Base-by-base conservation (phyloP, 768 basidiomycete species). In the Tylopilus sp. region DNA sequence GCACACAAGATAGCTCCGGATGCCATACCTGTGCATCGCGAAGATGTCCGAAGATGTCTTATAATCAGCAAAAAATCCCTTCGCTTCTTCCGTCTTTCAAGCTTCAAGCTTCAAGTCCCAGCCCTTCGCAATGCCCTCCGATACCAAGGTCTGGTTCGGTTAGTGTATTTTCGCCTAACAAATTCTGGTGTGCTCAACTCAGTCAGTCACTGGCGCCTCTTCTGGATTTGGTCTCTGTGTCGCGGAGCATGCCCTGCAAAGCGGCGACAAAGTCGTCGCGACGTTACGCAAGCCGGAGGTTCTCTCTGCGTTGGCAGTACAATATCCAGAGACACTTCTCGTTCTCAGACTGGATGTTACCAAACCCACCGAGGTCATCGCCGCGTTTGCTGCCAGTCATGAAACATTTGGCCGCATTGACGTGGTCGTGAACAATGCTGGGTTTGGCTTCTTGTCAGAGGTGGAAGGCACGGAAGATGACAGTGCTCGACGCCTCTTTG, bases 291-390 rank as follows among this genome's bases (percentile, higher is more conserved):
- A 63, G 48, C 75, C 74, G 7, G 65, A 58, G 16, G 61, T 53
- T 26, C 62, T 77, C 26, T 50, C 57, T 19, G 65, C 68, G 17
- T 65, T 71, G 16, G 49, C 53, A 1, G 41, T 45, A 1, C 26
- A 65, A 22, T 71, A 72, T 50, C 58, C 65, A 4, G 37, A 57
- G 10, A 56, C 57, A 2, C 70, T 79, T 1, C 61, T 76, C n/a
- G 58, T 74, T 50, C 56, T 76, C 45, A 66, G 59, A 42, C 63
- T 78, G 28, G 76, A 80, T 52, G 75, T 80, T 21, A 71, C 71
- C 16, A 25, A 45, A 22, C 26, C 34, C 19, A 19, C 19, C 14
- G 42, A 51, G n/a, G 50, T 51, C 25, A 51, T 21, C 21, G 42
- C 43, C 9, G 50, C 50, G 6, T 51, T 51, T 5, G 43, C 50